Evolutionary conservation across 2,329 filamentous ascomycete species (phyloP).

Genomic region (Trichoderma polysporum): DNA sequence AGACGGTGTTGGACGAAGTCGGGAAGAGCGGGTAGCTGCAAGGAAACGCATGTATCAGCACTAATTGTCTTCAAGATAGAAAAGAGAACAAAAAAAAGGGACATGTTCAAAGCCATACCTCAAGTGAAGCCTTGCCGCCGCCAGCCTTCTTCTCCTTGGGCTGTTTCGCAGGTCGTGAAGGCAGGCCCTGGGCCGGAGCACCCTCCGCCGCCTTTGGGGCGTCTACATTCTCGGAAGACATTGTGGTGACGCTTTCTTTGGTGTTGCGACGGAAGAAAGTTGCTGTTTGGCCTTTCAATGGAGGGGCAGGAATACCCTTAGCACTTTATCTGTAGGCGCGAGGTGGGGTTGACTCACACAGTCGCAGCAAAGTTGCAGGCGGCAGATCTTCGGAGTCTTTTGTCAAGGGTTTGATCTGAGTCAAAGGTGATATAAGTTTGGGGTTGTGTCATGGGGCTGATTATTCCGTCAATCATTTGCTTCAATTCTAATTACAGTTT

Average conservation of each 20-base stretch:
- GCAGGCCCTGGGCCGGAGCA: slow-evolving; percentile 35
- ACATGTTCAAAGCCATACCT: too few relatives aligned
- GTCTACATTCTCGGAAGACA: slow-evolving; percentile 41
- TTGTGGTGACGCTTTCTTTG: slow-evolving; percentile 26
- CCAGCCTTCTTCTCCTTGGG: slow-evolving; percentile 46
- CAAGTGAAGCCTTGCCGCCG: slow-evolving; percentile 57
- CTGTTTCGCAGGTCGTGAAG: slow-evolving; percentile 39
- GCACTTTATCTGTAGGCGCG: slow-evolving; percentile 21
- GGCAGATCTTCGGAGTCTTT: slow-evolving; percentile 30
- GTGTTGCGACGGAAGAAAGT: slow-evolving; percentile 27
- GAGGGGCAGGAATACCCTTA: slow-evolving; percentile 34
- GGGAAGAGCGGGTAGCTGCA: slow-evolving; percentile 52
- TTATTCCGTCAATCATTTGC: neutral
- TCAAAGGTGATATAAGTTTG: neutral
- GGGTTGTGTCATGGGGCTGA: neutral
- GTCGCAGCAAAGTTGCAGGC: slow-evolving; percentile 16
- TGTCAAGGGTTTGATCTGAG: neutral
- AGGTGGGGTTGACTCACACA: slow-evolving; percentile 40
- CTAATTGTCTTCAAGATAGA: neutral
- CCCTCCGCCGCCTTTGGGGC: slow-evolving; percentile 37
- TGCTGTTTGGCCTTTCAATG: slow-evolving; percentile 29
- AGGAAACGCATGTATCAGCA: neutral
- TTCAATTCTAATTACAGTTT: neutral
- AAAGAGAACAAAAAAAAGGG: neutral
- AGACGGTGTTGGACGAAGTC: slow-evolving; percentile 82